phyloP scores from a whole-genome alignment of 2,329 filamentous ascomycete species.

The Arachnopeziza araneosa region DNA sequence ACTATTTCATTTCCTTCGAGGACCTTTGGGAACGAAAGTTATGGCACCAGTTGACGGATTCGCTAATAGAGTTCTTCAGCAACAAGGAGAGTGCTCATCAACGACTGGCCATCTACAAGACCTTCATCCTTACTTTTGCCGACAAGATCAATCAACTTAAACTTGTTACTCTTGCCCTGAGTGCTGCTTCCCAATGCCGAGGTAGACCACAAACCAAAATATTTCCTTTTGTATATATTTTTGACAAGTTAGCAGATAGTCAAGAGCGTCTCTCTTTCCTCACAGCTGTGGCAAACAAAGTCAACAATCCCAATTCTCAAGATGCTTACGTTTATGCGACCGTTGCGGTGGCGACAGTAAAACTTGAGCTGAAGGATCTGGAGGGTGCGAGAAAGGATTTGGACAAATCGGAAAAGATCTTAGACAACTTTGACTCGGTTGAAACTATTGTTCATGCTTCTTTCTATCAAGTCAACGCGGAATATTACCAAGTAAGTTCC shows the following conservation, averaged over 20 bases:
- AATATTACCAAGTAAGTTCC: slow-evolving; percentile 72
- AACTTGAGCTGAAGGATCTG: slow-evolving; percentile 72
- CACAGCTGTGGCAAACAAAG: slow-evolving; percentile 74
- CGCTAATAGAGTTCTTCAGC: slow-evolving; percentile 83
- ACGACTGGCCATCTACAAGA: slow-evolving; percentile 85
- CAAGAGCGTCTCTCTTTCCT: slow-evolving; percentile 82
- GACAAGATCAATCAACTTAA: slow-evolving; percentile 99
- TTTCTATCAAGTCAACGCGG: slow-evolving; percentile 92
- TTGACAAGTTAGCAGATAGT: slow-evolving; percentile 55
- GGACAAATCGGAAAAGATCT: slow-evolving; percentile 77
- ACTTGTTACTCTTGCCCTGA: slow-evolving; percentile 84
- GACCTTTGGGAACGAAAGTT: slow-evolving; percentile 97
- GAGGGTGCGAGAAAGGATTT: slow-evolving; percentile 83
- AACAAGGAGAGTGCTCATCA: slow-evolving; percentile 74
- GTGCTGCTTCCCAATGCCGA: slow-evolving; percentile 78
- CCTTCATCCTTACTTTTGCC: slow-evolving; percentile 91
- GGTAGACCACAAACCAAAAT: slow-evolving; percentile 41
- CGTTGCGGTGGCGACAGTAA: slow-evolving; percentile 82
- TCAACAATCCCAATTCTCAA: slow-evolving; percentile 87
- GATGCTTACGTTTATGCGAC: slow-evolving; percentile 94
- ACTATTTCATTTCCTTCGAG: slow-evolving; percentile 86
- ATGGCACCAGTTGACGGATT: slow-evolving; percentile 96
- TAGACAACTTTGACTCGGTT: slow-evolving; percentile 90
- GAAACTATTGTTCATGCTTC: slow-evolving; percentile 93
- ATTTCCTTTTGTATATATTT: not conserved